phyloP scores from a whole-genome alignment of 495 filamentous ascomycete species.

The Aspergillus heteromorphus region DNA sequence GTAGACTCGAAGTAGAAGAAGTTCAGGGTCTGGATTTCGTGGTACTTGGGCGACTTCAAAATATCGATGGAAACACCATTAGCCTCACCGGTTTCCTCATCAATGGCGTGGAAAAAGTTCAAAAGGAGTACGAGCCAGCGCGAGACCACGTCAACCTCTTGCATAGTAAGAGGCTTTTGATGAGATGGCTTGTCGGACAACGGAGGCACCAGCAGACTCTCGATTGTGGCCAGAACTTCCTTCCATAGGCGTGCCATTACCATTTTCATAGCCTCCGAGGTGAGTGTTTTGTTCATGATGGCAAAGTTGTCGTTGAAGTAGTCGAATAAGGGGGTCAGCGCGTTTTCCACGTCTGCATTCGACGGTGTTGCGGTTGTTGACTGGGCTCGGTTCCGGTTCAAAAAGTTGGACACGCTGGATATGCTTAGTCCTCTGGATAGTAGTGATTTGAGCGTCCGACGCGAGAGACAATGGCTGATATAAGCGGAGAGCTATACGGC shows the following conservation, averaged over 20 bases:
- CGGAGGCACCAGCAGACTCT: conserved; percentile 85
- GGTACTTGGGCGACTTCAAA: conserved; percentile 94
- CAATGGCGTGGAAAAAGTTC: conserved; percentile 90
- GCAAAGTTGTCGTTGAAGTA: conserved; percentile 99
- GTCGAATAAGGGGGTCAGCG: conserved; percentile 80
- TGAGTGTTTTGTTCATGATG: conserved; percentile 95
- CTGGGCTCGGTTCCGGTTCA: conserved; percentile 55
- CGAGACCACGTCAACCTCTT: conserved; percentile 92
- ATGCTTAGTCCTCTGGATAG: conserved; percentile 67
- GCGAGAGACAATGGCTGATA: conserved; percentile 85
- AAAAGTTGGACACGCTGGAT: conserved; percentile 74
- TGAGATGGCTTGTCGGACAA: conserved; percentile 91
- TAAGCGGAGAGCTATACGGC: conserved; percentile 74
- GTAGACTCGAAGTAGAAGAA: conserved; percentile 98
- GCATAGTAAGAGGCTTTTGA: conserved; percentile 78
- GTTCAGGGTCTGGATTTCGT: conserved; percentile 89
- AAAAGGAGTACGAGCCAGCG: conserved; percentile 90
- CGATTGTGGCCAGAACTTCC: conserved; percentile 87
- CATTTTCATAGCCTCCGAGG: conserved; percentile 86
- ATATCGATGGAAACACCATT: conserved; percentile 86
- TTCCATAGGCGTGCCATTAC: conserved; percentile 99
- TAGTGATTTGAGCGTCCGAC: conserved; percentile 67
- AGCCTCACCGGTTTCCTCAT: conserved; percentile 79
- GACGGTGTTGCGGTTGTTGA: conserved; percentile 56
- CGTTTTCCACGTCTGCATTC: conserved; percentile 68